Percentiles rank a stretch among this genome's conserved stretches.
These are phyloP conservation scores for Pichia sp. DNA, from an alignment of 1,139 yeast genomes.

Conservation along the genomic window DNA sequence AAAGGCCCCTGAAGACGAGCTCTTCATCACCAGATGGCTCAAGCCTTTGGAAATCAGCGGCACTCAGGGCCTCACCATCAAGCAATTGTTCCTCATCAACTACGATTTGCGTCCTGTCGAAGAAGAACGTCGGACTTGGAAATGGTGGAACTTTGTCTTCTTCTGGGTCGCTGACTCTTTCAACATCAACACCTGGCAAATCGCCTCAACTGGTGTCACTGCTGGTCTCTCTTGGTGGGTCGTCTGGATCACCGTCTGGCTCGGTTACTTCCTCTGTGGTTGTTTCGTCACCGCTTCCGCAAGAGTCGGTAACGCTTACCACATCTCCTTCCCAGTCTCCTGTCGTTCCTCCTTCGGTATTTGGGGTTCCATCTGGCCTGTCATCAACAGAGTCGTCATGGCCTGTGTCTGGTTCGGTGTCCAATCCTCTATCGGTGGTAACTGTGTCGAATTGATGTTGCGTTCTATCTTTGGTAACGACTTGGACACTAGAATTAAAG, in stretches of 20 bases:
- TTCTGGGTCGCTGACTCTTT: constrained; percentile 90
- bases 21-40: constrained; percentile 56
- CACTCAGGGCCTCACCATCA: constrained; percentile 35
- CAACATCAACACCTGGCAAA: constrained; percentile 88
- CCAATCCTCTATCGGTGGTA: constrained; percentile 80
- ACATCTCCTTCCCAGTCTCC: constrained; percentile 75
- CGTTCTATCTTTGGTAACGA: constrained; percentile 65
- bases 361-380: constrained; percentile 79
- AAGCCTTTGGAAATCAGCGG: constrained; percentile 26
- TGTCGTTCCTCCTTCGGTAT: constrained; percentile 75
- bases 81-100: constrained; percentile 64
- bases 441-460: constrained; percentile 73
- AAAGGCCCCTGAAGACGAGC: constrained; percentile 37
- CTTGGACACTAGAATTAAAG: constrained; percentile 47
- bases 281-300: constrained; percentile 62
- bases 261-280: constrained; percentile 49
- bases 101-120: constrained; percentile 79
- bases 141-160: constrained; percentile 73
- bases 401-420: constrained; percentile 85
- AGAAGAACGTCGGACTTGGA: constrained; percentile 66
- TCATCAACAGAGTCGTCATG: constrained; percentile 77
- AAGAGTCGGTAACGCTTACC: constrained; percentile 71
- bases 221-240: constrained; percentile 87
- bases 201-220: constrained; percentile 78
- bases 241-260: constrained; percentile 83